Evolutionary conservation across 2,329 filamentous ascomycete species (phyloP).

Genomic region (Diplocarpon mali): DNA sequence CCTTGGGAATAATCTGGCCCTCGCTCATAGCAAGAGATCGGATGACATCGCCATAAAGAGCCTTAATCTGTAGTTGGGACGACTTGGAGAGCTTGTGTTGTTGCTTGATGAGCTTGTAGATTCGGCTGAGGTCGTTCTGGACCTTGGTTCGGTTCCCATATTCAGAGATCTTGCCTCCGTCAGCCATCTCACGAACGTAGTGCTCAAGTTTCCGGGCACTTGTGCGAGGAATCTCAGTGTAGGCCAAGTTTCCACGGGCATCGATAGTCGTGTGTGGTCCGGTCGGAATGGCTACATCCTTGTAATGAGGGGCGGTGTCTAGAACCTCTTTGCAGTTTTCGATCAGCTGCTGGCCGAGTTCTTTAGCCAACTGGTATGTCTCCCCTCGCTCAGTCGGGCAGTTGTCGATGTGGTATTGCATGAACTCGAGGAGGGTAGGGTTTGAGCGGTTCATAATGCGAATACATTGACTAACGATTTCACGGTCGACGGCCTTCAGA

Average conservation of each 20-base stretch:
- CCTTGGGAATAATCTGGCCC: conserved; percentile 86
- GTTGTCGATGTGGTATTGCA: conserved; percentile 99
- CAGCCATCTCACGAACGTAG: conserved; percentile 97
- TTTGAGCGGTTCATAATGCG: conserved; percentile 99
- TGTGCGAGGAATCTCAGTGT: conserved; percentile 73
- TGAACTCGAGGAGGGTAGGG: conserved; percentile 89
- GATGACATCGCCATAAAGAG: conserved; percentile 84
- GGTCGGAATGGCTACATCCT: conserved; percentile 87
- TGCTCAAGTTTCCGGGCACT: conserved; percentile 96
- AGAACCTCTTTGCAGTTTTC: conserved; percentile 96
- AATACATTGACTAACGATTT: conserved; percentile 98
- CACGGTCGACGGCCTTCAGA: conserved; percentile 83
- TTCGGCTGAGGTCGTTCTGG: conserved; percentile 84
- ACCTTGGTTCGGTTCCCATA: conserved; percentile 98
- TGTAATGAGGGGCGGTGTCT: conserved; percentile 75
- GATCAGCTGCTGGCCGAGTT: conserved; percentile 84
- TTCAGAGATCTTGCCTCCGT: conserved; percentile 95
- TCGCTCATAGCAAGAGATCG: conserved; percentile 96
- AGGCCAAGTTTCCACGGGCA: conserved; percentile 82
- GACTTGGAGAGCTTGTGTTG: conserved; percentile 97
- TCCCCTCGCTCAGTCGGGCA: conserved; percentile 94
- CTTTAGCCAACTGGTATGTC: conserved; percentile 95
- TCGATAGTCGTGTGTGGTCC: conserved; percentile 90
- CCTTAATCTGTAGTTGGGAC: conserved; percentile 93
- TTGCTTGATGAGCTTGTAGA: conserved; percentile 97